Conservation (phyloP, 371 early-diverging fungal species). For the Capillidium heterosporum region DNA sequence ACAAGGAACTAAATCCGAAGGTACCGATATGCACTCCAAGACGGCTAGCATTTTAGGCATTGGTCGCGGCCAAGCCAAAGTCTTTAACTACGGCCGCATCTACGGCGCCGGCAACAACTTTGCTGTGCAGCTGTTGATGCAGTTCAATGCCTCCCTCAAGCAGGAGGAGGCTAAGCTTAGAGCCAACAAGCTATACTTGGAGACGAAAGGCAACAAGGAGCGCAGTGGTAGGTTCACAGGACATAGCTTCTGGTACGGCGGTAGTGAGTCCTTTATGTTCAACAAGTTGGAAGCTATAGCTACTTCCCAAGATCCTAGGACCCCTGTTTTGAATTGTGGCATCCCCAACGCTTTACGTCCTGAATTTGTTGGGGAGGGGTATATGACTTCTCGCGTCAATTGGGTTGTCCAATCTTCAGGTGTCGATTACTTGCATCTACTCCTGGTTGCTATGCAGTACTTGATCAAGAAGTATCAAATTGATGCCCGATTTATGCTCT, state of each 20-base stretch:
- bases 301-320: slow-evolving; percentile 45
- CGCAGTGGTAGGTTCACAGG: slow-evolving; percentile 11
- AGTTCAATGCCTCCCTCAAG: slow-evolving; percentile 58
- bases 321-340: slow-evolving; percentile 73
- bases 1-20: slow-evolving; percentile 77
- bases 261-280: slow-evolving; percentile 91
- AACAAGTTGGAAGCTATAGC: slow-evolving; percentile 81
- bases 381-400: slow-evolving; percentile 77
- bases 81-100: slow-evolving; percentile 91
- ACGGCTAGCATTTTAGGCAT: slow-evolving; percentile 81
- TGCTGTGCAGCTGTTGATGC: slow-evolving; percentile 60
- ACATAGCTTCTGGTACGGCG: slow-evolving; percentile 66
- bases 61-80: slow-evolving; percentile 77
- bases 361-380: slow-evolving; percentile 35
- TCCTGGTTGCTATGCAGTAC: slow-evolving; percentile 81
- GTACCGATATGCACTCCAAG: slow-evolving; percentile 86
- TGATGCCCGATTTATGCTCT: slow-evolving; percentile 70
- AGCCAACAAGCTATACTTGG: slow-evolving; percentile 47
- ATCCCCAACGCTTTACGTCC: slow-evolving; percentile 75
- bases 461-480: slow-evolving; percentile 58
- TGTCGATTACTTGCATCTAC: slow-evolving; percentile 91
- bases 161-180: slow-evolving; percentile 36
- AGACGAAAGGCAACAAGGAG: slow-evolving; percentile 63
- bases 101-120: slow-evolving; percentile 87
- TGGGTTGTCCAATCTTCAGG: slow-evolving; percentile 98